These are phyloP conservation scores for Melocanna baccifera DNA, from an alignment of 176 grass and related monocot species.

Conservation along the genomic window DNA sequence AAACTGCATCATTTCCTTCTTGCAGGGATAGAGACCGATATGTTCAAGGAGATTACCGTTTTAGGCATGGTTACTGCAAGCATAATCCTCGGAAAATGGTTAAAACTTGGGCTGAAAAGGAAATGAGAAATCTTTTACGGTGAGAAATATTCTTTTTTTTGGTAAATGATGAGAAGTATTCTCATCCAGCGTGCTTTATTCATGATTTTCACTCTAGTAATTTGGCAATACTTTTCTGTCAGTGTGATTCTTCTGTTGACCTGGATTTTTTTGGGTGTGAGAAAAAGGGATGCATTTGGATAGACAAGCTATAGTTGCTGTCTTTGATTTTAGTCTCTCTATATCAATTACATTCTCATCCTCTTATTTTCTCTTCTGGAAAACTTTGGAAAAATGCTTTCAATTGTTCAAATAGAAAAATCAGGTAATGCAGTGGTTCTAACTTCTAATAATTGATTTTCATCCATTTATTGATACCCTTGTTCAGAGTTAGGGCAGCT, in stretches of 20 bases:
- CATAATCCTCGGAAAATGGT: constrained; percentile 99
- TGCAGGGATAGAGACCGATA: constrained; percentile 96
- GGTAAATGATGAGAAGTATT: constrained; percentile 36
- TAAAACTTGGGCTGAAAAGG: constrained; percentile 98
- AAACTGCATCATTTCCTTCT: constrained; percentile 28
- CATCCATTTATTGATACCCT: constrained; percentile 10
- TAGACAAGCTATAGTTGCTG: neutral
- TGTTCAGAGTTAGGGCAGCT: constrained; percentile 69
- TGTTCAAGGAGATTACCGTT: constrained; percentile 97
- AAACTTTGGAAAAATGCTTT: neutral
- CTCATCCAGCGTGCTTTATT: neutral
- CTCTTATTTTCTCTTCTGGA: neutral
- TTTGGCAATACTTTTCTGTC: neutral
- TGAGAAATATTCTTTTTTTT: constrained; percentile 18
- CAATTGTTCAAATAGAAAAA: neutral
- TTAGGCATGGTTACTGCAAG: constrained; percentile 98
- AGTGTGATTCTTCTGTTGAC: neutral
- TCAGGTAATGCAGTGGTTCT: neutral
- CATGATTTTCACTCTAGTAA: neutral
- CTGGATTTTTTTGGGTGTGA: neutral
- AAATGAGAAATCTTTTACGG: constrained; percentile 88
- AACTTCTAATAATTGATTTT: neutral
- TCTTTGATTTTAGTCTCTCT: neutral
- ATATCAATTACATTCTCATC: neutral
- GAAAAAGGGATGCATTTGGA: neutral